Evolutionary conservation across 2,329 filamentous ascomycete species (phyloP).

Genomic region (Botrytis tulipae): DNA sequence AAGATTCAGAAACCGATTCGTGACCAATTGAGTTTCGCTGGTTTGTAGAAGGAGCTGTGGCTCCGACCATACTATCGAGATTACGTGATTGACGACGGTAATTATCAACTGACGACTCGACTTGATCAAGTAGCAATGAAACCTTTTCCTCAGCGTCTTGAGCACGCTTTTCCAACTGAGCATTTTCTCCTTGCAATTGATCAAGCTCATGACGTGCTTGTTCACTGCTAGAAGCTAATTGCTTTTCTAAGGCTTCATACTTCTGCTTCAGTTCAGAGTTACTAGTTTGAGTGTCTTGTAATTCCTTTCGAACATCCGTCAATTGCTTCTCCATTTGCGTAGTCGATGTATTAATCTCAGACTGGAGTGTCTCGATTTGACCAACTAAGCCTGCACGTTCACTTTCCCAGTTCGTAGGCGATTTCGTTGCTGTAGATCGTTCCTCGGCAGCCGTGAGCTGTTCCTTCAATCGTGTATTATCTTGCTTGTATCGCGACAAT

Average conservation of each 20-base stretch:
- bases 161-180: conserved; percentile 76
- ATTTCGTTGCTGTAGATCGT: conserved; percentile 44
- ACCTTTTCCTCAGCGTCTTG: conserved; percentile 91
- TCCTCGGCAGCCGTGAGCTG: conserved; percentile 71
- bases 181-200: conserved; percentile 79
- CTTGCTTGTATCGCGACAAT: conserved; percentile 84
- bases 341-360: conserved; percentile 65
- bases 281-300: conserved; percentile 63
- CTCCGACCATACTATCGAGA: conserved; percentile 50
- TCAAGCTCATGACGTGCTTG: conserved; percentile 69
- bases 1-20: conserved; percentile 62
- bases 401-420: conserved; percentile 64
- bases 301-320: conserved; percentile 63
- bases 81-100: conserved; percentile 76
- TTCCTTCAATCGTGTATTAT: conserved; percentile 77
- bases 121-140: conserved; percentile 86
- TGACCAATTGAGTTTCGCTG: conserved; percentile 39
- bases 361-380: conserved; percentile 68
- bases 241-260: conserved; percentile 52
- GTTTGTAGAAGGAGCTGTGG: conserved; percentile 39
- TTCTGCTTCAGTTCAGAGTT: conserved; percentile 63
- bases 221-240: conserved; percentile 55
- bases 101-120: conserved; percentile 89
- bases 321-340: conserved; percentile 71
- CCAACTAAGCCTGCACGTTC: conserved; percentile 67